These are phyloP conservation scores for Raphanus sativus DNA, from an alignment of 345 rosid genomes.

Conservation along the genomic window DNA sequence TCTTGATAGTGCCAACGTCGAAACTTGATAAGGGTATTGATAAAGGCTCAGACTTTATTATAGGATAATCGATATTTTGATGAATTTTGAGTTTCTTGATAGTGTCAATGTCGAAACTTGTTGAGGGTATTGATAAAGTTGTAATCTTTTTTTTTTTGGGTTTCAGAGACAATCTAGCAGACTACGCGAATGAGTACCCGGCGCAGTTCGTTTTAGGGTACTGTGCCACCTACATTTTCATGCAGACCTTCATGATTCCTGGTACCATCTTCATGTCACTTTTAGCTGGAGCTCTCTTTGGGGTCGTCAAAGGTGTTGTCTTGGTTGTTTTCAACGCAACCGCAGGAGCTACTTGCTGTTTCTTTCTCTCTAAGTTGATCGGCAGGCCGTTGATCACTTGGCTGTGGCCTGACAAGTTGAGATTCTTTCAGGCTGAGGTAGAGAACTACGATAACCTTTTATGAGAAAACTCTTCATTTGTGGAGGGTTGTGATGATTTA, in stretches of 20 bases:
- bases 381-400: slow-evolving; percentile 89
- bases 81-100: background rate
- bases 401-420: slow-evolving; percentile 96
- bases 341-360: slow-evolving; percentile 94
- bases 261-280: slow-evolving; percentile 99
- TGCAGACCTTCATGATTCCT: slow-evolving; percentile 99
- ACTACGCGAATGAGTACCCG: slow-evolving; percentile 74
- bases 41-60: background rate
- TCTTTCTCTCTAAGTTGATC: slow-evolving; percentile 84
- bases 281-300: slow-evolving; percentile 97
- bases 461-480: background rate
- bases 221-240: slow-evolving; percentile 94
- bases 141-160: background rate
- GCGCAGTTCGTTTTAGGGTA: slow-evolving; percentile 85
- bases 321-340: slow-evolving; percentile 92
- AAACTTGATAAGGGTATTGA: background rate
- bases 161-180: slow-evolving; percentile 79
- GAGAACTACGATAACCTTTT: background rate
- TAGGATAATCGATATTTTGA: background rate
- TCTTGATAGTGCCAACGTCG: background rate
- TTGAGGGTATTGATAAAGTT: background rate
- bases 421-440: slow-evolving; percentile 97
- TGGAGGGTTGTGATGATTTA: background rate
- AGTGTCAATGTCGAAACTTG: background rate
- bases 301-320: slow-evolving; percentile 79